Evolutionary conservation across 2,329 filamentous ascomycete genomes (phyloP).

Genomic region (Sodiomyces alkalinus): DNA sequence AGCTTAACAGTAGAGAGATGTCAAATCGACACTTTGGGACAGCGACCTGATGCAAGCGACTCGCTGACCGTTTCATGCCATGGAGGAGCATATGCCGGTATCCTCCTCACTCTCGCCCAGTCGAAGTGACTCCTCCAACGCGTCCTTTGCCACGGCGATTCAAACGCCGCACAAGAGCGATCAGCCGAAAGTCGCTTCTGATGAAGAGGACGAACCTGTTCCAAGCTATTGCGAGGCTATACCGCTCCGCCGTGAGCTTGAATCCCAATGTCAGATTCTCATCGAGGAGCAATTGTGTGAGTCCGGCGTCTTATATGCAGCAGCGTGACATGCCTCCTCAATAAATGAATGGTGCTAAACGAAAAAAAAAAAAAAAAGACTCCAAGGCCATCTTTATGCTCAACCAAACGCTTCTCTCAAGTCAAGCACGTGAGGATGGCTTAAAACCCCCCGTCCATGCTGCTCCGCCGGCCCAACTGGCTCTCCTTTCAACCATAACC

Average conservation of each 20-base stretch:
- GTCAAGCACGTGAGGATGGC: conserved; percentile 18
- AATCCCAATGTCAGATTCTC: conserved; percentile 53
- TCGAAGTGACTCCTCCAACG: conserved; percentile 17
- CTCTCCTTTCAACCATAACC: conserved; percentile 65
- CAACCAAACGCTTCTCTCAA: conserved; percentile 43
- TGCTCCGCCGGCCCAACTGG: conserved; percentile 58
- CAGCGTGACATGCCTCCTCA: neutral
- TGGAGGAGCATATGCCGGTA: too few relatives aligned
- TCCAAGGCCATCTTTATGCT: conserved; percentile 47
- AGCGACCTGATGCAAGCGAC: too few relatives aligned
- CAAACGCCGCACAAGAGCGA: conserved; percentile 4
- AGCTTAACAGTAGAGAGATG: too few relatives aligned
- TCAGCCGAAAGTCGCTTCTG: neutral
- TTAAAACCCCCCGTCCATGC: conserved; percentile 35
- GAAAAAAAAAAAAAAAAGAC: conserved; percentile 19
- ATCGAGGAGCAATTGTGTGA: conserved; percentile 61
- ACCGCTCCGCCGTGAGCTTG: conserved; percentile 46
- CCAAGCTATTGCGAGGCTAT: conserved; percentile 35
- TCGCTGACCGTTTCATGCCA: too few relatives aligned
- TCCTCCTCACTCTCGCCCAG: too few relatives aligned
- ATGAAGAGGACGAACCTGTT: neutral
- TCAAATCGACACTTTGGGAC: too few relatives aligned
- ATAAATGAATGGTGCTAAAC: neutral
- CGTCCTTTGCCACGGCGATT: conserved; percentile 20
- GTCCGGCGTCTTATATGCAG: conserved; percentile 10